Conservation (phyloP, 192 early-diverging fungal genomes). For the Backusella macrospora region DNA sequence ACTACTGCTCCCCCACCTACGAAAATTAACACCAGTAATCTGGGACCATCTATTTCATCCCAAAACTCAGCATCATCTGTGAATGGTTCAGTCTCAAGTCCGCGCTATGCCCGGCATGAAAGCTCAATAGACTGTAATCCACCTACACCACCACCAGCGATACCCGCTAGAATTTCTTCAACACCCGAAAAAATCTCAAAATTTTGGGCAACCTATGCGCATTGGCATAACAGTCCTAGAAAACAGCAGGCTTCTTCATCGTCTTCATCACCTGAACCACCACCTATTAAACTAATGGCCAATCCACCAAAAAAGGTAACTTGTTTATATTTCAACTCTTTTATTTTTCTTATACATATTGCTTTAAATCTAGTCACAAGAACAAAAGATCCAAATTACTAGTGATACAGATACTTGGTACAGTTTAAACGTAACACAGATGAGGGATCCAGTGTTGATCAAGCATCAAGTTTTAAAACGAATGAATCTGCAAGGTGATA, state of each 20-base stretch:
- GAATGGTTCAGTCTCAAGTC: conserved; percentile 9
- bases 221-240: conserved; percentile 10
- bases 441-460: conserved; percentile 18
- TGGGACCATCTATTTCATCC: not conserved
- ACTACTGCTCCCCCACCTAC: not conserved
- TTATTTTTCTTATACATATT: not conserved
- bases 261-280: not conserved
- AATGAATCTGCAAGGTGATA: conserved; percentile 29
- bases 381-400: conserved; percentile 40
- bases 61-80: conserved; percentile 4
- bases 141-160: conserved; percentile 6
- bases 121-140: not conserved
- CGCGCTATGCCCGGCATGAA: not conserved
- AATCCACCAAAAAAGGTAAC: not conserved
- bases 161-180: conserved; percentile 37
- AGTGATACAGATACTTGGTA: conserved; percentile 42
- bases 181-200: conserved; percentile 40
- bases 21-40: not conserved
- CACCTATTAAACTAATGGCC: not conserved
- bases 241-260: not conserved
- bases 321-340: not conserved
- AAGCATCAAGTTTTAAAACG: conserved; percentile 33
- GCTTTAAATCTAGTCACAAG: not conserved
- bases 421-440: conserved; percentile 34
- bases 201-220: conserved; percentile 30